phyloP scores from a whole-genome alignment of 2,329 filamentous ascomycete species.

The Phoma sp. region DNA sequence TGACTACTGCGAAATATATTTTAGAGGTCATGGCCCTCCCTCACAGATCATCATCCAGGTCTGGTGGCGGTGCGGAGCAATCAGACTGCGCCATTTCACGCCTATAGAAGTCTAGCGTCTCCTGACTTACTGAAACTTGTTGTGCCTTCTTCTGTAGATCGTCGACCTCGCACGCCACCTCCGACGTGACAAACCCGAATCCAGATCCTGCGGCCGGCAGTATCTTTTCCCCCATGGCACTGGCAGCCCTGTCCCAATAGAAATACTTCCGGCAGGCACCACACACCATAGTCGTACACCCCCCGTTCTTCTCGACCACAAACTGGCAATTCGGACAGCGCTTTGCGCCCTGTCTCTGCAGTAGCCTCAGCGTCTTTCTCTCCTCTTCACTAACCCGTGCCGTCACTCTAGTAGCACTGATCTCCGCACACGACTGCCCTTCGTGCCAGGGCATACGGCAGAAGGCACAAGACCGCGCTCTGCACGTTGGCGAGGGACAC shows the following conservation, averaged over 20 bases:
- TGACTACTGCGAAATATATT: too few species aligned
- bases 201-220: background rate
- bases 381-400: constrained; percentile 30
- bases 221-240: too few species aligned
- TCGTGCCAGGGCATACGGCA: constrained; percentile 36
- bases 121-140: too few species aligned
- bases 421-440: constrained; percentile 32
- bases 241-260: constrained; percentile 34
- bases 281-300: constrained; percentile 36
- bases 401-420: constrained; percentile 21
- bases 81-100: too few species aligned
- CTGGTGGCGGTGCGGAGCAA: too few species aligned
- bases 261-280: constrained; percentile 32
- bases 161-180: too few species aligned
- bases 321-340: constrained; percentile 40
- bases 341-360: constrained; percentile 34
- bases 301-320: constrained; percentile 40
- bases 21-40: too few species aligned
- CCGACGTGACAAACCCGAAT: too few species aligned
- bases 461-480: constrained; percentile 25
- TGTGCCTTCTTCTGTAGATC: too few species aligned
- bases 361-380: constrained; percentile 27
- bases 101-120: too few species aligned
- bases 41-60: too few species aligned
- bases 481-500: constrained; percentile 24